Percentiles rank a stretch among this genome's conserved stretches.
Evolutionary conservation across 73 alveolate genomes (phyloP).

Genomic region (Paraurostyla sp.): DNA sequence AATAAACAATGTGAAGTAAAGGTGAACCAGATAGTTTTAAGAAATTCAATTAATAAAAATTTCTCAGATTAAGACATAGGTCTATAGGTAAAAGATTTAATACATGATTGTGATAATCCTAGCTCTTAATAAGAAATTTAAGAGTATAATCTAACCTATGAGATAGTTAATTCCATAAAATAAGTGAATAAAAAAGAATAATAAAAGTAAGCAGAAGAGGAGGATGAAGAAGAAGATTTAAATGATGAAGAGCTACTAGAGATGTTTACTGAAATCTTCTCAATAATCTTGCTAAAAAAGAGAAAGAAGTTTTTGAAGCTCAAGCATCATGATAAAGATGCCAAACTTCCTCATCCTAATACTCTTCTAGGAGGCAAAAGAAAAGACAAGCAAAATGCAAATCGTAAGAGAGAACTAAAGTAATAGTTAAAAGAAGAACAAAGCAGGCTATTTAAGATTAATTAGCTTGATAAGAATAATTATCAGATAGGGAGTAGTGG

Average conservation of each 20-base stretch:
- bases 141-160: too few species aligned
- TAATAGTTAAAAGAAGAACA: background rate
- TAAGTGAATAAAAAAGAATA: background rate
- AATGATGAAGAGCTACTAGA: constrained; percentile 52
- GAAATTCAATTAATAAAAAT: background rate
- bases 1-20: background rate
- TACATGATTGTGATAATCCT: too few species aligned
- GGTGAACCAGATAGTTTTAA: background rate
- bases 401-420: background rate
- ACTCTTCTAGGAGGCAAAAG: constrained; percentile 3
- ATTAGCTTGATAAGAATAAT: too few species aligned
- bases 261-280: constrained; percentile 55
- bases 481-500: too few species aligned
- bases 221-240: constrained; percentile 61
- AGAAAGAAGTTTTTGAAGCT: constrained; percentile 27
- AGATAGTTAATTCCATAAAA: background rate
- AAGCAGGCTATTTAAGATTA: background rate
- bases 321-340: constrained; percentile 51
- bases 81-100: too few species aligned
- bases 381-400: background rate
- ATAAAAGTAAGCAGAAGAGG: background rate
- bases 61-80: too few species aligned
- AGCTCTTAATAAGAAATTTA: too few species aligned
- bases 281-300: constrained; percentile 42
- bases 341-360: constrained; percentile 57